Percentiles rank a stretch among this genome's conserved stretches.
phyloP scores from a whole-genome alignment of 768 basidiomycete species.

The Fibroporia radiculosa region DNA sequence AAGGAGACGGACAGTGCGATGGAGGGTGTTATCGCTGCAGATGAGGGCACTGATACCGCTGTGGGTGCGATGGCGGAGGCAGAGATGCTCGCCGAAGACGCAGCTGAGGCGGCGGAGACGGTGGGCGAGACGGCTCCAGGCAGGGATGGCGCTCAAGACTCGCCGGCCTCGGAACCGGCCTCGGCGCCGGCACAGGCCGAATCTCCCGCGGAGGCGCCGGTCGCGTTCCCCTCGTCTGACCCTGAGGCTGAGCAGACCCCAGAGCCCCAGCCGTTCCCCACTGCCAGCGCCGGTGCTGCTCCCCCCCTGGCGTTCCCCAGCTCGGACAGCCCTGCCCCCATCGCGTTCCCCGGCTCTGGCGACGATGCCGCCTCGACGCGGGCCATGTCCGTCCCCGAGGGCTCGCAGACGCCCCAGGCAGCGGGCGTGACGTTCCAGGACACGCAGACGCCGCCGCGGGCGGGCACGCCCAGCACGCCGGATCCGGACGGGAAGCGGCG shows the following conservation, averaged over 20 bases:
- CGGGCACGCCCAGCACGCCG: constrained; percentile 68
- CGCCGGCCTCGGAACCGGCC: constrained; percentile 6
- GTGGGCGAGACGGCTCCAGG: constrained; percentile 1
- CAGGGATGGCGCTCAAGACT: constrained; percentile 8
- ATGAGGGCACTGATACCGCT: constrained; percentile 4
- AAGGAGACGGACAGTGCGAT: constrained; percentile 4
- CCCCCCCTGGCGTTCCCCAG: constrained; percentile 28
- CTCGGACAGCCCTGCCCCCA: constrained; percentile 19
- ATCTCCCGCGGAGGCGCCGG: constrained; percentile 4
- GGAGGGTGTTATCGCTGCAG: constrained; percentile 5
- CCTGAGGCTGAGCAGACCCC: constrained; percentile 13
- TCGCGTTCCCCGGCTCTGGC: constrained; percentile 26
- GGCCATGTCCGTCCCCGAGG: constrained; percentile 22
- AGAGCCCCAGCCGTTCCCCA: constrained; percentile 12
- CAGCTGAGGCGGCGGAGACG: constrained; percentile 7
- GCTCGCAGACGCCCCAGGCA: constrained; percentile 12
- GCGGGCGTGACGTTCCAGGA: constrained; percentile 65
- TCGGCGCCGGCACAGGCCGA: constrained; percentile 12
- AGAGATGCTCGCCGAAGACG: constrained; percentile 16
- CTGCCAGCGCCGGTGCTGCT: constrained; percentile 18
- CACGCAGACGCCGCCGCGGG: constrained; percentile 51
- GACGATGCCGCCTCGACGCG: constrained; percentile 25
- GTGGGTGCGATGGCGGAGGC: background rate
- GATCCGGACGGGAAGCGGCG: constrained; percentile 74
- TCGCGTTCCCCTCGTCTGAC: constrained; percentile 21